Evolutionary conservation across 2,329 filamentous ascomycete species (phyloP).

Genomic region (Neofusicoccum sp.): DNA sequence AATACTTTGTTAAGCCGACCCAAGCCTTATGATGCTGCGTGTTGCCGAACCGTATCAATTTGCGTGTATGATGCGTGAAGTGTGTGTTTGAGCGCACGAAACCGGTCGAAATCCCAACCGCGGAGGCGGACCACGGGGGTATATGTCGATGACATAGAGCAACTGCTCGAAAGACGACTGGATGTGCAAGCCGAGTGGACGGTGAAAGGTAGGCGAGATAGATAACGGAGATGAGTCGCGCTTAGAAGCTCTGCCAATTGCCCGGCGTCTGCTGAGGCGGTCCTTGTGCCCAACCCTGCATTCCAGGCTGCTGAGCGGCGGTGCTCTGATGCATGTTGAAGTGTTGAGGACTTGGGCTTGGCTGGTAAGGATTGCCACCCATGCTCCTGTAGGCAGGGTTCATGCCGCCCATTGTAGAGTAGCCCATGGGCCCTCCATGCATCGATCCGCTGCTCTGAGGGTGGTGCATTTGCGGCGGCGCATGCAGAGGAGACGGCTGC

Average conservation of each 20-base stretch:
- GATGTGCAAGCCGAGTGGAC: background rate
- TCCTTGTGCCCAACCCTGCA: slow-evolving; percentile 55
- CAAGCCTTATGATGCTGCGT: slow-evolving; percentile 12
- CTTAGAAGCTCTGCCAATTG: slow-evolving; percentile 40
- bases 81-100: background rate
- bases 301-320: slow-evolving; percentile 51
- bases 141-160: background rate
- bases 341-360: slow-evolving; percentile 50
- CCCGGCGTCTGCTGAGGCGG: slow-evolving; percentile 40
- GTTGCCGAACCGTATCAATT: slow-evolving; percentile 17
- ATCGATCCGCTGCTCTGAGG: slow-evolving; percentile 45
- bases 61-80: slow-evolving; percentile 11
- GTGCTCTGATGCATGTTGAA: slow-evolving; percentile 43
- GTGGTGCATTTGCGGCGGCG: slow-evolving; percentile 52
- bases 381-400: slow-evolving; percentile 48
- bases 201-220: background rate
- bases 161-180: background rate
- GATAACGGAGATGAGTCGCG: slow-evolving; percentile 20
- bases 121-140: too few relatives aligned
- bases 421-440: slow-evolving; percentile 45
- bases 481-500: slow-evolving; percentile 53
- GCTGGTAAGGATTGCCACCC: slow-evolving; percentile 52
- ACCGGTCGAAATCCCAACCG: background rate
- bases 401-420: slow-evolving; percentile 51
- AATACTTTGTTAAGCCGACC: slow-evolving; percentile 10